Conservation (phyloP, 2,329 filamentous ascomycete genomes). For the Arthrocladium fulminans region DNA sequence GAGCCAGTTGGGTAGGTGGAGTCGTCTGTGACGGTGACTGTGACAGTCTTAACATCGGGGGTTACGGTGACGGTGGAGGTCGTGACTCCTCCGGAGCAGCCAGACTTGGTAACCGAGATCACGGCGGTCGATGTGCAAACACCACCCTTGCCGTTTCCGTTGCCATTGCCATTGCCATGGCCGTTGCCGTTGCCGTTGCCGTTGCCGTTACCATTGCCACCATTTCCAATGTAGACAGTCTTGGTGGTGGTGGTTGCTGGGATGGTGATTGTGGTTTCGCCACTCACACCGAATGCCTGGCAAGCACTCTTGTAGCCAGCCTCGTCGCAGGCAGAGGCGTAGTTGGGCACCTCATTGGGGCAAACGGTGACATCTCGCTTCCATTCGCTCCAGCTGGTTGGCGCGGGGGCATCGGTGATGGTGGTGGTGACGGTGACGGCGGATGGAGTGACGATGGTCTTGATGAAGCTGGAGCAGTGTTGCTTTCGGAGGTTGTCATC, state of each 20-base stretch:
- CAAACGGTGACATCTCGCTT: conserved; percentile 21
- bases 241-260: conserved; percentile 21
- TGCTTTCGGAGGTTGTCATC: conserved; percentile 15
- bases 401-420: conserved; percentile 2
- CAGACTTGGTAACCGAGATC: conserved; percentile 3
- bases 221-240: conserved; percentile 17
- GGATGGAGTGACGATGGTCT: conserved; percentile 12
- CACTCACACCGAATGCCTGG: conserved; percentile 17
- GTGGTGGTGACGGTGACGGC: conserved; percentile 8
- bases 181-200: conserved; percentile 4
- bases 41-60: conserved; percentile 4
- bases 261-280: conserved; percentile 20
- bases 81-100: background rate
- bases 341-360: conserved; percentile 23
- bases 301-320: conserved; percentile 20
- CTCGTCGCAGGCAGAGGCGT: conserved; percentile 20
- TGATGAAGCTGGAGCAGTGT: conserved; percentile 21
- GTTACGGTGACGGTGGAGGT: conserved; percentile 1
- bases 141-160: conserved; percentile 2
- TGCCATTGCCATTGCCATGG: conserved; percentile 2
- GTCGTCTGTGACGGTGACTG: conserved; percentile 10
- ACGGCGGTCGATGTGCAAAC: conserved; percentile 6
- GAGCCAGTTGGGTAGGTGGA: conserved; percentile 3
- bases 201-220: background rate
- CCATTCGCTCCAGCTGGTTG: conserved; percentile 8